A percentile compares a stretch with the other conserved stretches of the same genome.
phyloP scores from a whole-genome alignment of 139 green algal genomes.

The Volvox reticuliferus region DNA sequence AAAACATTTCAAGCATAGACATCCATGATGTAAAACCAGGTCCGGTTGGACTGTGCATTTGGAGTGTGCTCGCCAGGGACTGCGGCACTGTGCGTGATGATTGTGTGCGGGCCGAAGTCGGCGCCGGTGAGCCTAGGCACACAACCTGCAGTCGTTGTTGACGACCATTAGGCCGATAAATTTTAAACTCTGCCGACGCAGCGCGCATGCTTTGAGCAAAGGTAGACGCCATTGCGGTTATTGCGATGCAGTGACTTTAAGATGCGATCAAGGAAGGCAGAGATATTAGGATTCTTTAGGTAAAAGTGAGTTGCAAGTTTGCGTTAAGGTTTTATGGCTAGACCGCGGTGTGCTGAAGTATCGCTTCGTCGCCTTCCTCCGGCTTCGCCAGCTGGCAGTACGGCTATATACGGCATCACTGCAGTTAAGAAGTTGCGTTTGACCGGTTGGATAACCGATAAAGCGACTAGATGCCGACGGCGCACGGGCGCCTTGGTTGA shows the following conservation, averaged over 20 bases:
- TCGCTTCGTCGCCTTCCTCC: neutral
- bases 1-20: conserved; percentile 16
- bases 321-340: too few species aligned
- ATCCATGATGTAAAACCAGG: conserved; percentile 3
- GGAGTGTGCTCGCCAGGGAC: neutral
- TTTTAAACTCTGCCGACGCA: neutral
- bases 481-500: too few species aligned
- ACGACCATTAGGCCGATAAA: neutral
- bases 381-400: neutral
- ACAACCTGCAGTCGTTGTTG: neutral
- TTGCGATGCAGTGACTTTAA: too few species aligned
- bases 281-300: too few species aligned
- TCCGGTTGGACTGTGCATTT: neutral
- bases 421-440: too few species aligned
- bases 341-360: neutral
- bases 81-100: neutral
- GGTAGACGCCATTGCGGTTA: neutral
- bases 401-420: neutral
- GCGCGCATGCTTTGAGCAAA: neutral
- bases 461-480: too few species aligned
- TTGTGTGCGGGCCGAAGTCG: neutral
- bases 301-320: too few species aligned
- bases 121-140: neutral
- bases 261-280: too few species aligned
- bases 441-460: too few species aligned